These are phyloP conservation scores for Auricularia sp. DNA, from an alignment of 768 basidiomycete genomes.

Conservation along the genomic window DNA sequence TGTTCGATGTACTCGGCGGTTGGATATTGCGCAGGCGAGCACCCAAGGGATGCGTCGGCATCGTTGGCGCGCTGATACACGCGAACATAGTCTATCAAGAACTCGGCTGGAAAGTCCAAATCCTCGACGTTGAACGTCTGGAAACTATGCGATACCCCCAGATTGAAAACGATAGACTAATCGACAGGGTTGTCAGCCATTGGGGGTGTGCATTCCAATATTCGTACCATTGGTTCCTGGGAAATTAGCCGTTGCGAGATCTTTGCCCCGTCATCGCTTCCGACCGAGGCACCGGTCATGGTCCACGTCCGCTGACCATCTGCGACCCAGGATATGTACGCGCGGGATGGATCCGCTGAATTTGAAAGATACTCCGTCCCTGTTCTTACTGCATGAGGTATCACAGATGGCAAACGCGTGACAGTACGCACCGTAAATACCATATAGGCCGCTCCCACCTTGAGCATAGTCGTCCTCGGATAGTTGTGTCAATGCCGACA, in stretches of 20 bases:
- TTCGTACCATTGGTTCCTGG: conserved; percentile 71
- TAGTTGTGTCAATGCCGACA: conserved; percentile 76
- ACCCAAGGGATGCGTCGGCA: conserved; percentile 65
- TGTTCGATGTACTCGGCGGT: conserved; percentile 70
- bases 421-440: not conserved
- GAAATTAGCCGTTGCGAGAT: conserved; percentile 63
- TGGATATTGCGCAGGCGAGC: conserved; percentile 70
- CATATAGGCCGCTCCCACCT: conserved; percentile 36
- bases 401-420: not conserved
- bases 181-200: not conserved
- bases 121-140: conserved; percentile 60
- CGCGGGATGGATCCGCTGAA: conserved; percentile 49
- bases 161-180: conserved; percentile 75
- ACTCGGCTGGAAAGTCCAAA: conserved; percentile 60
- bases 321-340: conserved; percentile 79
- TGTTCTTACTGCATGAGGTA: not conserved
- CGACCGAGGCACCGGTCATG: conserved; percentile 51
- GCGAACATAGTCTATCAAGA: conserved; percentile 81
- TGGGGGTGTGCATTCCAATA: conserved; percentile 34
- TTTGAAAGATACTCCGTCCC: conserved; percentile 65
- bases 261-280: conserved; percentile 45
- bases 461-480: conserved; percentile 65
- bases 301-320: conserved; percentile 59
- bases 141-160: conserved; percentile 81
- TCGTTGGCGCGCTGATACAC: conserved; percentile 71